phyloP scores from a whole-genome alignment of 441 rosid species.

The Eruca vesicaria region DNA sequence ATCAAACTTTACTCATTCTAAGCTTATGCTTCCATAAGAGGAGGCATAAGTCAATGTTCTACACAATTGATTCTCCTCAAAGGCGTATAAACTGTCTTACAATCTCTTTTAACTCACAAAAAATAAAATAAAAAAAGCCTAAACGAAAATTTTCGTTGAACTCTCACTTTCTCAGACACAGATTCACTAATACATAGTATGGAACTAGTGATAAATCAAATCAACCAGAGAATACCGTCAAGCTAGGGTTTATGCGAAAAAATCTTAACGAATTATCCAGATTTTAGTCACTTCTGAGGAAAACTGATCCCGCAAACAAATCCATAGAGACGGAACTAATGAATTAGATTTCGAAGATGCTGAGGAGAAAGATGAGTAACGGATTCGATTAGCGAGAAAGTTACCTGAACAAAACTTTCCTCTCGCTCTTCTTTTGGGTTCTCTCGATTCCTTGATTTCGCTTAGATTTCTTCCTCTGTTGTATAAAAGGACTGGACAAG shows the following conservation, averaged over 20 bases:
- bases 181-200: not conserved
- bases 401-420: not conserved
- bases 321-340: not conserved
- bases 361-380: not conserved
- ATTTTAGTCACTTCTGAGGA: not conserved
- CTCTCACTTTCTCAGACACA: not conserved
- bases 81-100: no score
- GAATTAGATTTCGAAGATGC: not conserved
- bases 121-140: no score
- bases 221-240: not conserved
- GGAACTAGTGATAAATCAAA: not conserved
- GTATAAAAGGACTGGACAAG: not conserved
- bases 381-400: not conserved
- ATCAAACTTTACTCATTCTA: no score
- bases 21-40: no score
- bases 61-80: no score
- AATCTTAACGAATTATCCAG: not conserved
- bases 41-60: no score
- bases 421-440: not conserved
- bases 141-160: not conserved
- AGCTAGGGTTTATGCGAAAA: not conserved
- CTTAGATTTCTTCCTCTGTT: not conserved
- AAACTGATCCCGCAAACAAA: not conserved
- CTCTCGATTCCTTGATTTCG: conserved; percentile 18
- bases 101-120: no score